Evolutionary conservation across 371 early-diverging fungal genomes (phyloP).

Genomic region (Saksenaea vasiformis): DNA sequence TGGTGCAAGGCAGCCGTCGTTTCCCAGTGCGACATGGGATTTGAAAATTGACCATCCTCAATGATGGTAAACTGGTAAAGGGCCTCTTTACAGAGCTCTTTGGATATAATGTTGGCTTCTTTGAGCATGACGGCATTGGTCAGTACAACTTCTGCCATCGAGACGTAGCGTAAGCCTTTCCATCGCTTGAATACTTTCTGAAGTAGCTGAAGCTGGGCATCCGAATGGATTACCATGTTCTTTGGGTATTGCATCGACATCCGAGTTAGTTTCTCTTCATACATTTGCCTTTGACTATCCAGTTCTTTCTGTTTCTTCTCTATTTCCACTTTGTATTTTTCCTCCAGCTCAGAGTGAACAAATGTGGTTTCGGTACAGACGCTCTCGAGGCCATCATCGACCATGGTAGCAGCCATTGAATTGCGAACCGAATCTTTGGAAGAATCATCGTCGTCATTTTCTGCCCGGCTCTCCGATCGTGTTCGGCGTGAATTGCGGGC

Average conservation of each 20-base stretch:
- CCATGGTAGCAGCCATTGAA: constrained; percentile 27
- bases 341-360: constrained; percentile 42
- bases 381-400: constrained; percentile 49
- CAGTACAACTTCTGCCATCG: constrained; percentile 75
- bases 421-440: constrained; percentile 50
- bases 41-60: constrained; percentile 56
- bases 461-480: constrained; percentile 57
- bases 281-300: constrained; percentile 51
- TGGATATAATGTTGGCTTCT: constrained; percentile 86
- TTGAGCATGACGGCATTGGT: constrained; percentile 76
- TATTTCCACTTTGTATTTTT: constrained; percentile 54
- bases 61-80: constrained; percentile 82
- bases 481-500: constrained; percentile 54
- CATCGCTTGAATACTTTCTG: constrained; percentile 54
- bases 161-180: constrained; percentile 66
- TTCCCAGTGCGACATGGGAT: constrained; percentile 67
- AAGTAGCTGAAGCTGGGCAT: constrained; percentile 53
- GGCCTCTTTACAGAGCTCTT: constrained; percentile 76
- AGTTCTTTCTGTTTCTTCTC: constrained; percentile 57
- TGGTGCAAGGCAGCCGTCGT: constrained; percentile 53
- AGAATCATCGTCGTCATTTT: constrained; percentile 54
- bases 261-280: constrained; percentile 57
- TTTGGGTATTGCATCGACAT: constrained; percentile 42
- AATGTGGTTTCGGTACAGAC: constrained; percentile 42
- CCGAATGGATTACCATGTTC: constrained; percentile 30